A percentile compares a stretch with the other conserved stretches of the same genome.
Evolutionary conservation across 208 protist species (phyloP).

Genomic region (Acanthamoeba castellanii): DNA sequence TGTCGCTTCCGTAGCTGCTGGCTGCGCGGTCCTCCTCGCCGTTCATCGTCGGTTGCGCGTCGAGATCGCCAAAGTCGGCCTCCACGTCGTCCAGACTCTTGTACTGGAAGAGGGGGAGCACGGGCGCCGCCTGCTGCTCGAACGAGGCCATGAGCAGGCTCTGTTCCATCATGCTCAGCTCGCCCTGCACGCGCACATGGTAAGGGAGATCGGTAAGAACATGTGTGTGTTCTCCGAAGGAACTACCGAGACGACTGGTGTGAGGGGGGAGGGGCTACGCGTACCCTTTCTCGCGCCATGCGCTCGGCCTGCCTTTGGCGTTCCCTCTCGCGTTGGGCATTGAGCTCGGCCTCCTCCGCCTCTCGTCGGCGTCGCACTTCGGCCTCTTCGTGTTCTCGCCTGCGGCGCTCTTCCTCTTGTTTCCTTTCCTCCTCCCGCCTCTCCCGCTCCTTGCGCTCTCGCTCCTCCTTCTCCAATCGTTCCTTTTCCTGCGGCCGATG

Average conservation of each 20-base stretch:
- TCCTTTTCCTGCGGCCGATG: neutral
- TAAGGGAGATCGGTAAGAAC: neutral
- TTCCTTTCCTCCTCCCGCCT: neutral
- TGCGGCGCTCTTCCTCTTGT: constrained; percentile 9
- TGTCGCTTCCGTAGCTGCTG: too few relatives aligned
- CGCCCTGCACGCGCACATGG: neutral
- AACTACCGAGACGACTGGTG: too few relatives aligned
- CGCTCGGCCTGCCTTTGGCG: neutral
- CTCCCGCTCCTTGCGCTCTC: constrained; percentile 4
- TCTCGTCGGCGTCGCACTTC: constrained; percentile 26
- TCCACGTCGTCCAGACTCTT: constrained; percentile 2
- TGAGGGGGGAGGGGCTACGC: neutral
- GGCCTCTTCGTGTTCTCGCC: constrained; percentile 26
- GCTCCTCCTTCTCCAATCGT: constrained; percentile 34
- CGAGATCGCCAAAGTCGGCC: constrained; percentile 9
- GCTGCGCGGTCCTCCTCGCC: too few relatives aligned
- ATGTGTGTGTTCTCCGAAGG: neutral
- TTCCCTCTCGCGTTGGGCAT: constrained; percentile 31
- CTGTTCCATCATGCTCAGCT: constrained; percentile 51
- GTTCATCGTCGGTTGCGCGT: neutral
- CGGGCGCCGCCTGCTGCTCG: constrained; percentile 20
- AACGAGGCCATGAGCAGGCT: constrained; percentile 57
- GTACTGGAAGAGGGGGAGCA: constrained; percentile 16
- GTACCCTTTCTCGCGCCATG: constrained; percentile 17
- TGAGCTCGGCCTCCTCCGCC: constrained; percentile 8